These are phyloP conservation scores for Corylus avellana DNA, from an alignment of 306 rosid species.

Conservation along the genomic window DNA sequence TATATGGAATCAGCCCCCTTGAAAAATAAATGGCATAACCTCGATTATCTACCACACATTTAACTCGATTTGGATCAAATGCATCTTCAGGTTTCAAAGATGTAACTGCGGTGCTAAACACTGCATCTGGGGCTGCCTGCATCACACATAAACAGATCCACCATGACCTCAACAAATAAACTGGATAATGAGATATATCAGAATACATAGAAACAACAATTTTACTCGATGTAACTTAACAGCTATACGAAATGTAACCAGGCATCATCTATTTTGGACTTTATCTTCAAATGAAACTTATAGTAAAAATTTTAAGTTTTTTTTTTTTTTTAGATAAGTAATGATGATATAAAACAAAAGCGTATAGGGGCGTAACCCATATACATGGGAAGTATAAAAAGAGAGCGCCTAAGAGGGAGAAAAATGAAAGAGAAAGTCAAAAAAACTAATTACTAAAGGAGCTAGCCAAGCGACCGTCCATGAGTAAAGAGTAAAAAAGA, in stretches of 20 bases:
- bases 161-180: constrained; percentile 25
- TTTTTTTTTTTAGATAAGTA: no score
- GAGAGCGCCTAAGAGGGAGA: no score
- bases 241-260: background rate
- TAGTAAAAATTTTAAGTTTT: no score
- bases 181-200: background rate
- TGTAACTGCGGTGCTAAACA: constrained; percentile 96
- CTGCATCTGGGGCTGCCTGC: constrained; percentile 97
- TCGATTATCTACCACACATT: constrained; percentile 72
- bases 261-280: background rate
- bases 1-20: constrained; percentile 88
- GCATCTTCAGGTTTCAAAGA: constrained; percentile 88
- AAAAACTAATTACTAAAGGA: no score
- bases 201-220: background rate
- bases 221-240: background rate
- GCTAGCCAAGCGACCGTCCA: no score
- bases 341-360: no score
- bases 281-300: background rate
- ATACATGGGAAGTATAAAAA: no score
- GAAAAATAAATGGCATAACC: constrained; percentile 96
- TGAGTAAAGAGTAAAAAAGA: no score
- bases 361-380: no score
- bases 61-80: constrained; percentile 83
- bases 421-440: no score
- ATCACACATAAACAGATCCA: constrained; percentile 19